Conservation (phyloP, 805 yeast species). For the Candida chilensis region DNA sequence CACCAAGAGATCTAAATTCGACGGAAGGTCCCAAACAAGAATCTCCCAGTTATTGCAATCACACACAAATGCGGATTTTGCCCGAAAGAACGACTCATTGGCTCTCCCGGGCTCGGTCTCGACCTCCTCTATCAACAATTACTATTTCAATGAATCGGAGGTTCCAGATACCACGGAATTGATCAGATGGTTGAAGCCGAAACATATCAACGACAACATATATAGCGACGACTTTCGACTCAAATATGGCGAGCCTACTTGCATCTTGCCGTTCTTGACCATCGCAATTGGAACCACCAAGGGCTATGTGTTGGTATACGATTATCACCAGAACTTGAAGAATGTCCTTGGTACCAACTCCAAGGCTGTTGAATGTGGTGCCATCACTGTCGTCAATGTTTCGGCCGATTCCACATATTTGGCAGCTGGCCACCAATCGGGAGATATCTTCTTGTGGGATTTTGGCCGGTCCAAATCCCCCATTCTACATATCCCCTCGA, state of each 20-base stretch:
- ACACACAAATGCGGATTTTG: background rate
- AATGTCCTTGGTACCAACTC: conserved; percentile 25
- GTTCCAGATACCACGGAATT: background rate
- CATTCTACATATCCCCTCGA: conserved; percentile 14
- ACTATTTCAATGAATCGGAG: background rate
- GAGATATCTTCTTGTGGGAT: conserved; percentile 66
- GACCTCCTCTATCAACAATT: background rate
- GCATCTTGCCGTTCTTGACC: conserved; percentile 15
- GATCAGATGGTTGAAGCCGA: conserved; percentile 1
- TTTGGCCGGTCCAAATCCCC: conserved; percentile 20
- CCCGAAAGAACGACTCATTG: background rate
- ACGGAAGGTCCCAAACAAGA: background rate
- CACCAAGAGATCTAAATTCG: background rate
- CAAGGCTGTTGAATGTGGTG: conserved; percentile 24
- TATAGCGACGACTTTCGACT: background rate
- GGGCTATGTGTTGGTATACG: conserved; percentile 60
- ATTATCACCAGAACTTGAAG: conserved; percentile 52
- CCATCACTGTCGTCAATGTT: conserved; percentile 45
- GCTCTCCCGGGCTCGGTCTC: no score
- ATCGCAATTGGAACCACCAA: conserved; percentile 60
- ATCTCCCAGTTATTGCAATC: background rate
- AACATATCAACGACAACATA: background rate
- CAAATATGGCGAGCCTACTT: conserved; percentile 12
- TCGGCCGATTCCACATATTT: conserved; percentile 64
- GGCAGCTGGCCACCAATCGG: conserved; percentile 62